Evolutionary conservation across 2,329 filamentous ascomycete species (phyloP), one percentile per base, ranked within the genome.

Genomic region (Botryotinia globosa): DNA sequence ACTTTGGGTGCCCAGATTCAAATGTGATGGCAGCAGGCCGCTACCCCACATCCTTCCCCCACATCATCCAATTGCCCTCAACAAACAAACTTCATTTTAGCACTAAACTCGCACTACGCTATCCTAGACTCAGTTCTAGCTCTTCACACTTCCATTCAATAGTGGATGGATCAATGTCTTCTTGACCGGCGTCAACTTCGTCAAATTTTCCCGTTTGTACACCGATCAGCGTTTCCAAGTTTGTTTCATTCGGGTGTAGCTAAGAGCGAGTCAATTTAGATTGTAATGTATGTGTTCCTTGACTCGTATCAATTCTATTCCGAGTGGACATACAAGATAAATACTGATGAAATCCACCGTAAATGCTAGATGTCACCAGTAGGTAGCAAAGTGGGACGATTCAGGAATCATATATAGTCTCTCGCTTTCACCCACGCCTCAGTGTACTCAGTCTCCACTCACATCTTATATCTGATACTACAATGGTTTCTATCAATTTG

Each of bases 211-310:
- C 48, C n/a, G 25, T 51, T 14, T 1, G 25, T n/a, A n/a, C 48
- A 16, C 48, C 25, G 3, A 54, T n/a, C 22, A 14, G 2, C 12
- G n/a, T 14, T 14, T 6, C 12, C 12, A 16, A 16, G 12, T 48
- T 25, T 14, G 4, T 14, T n/a, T 51, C 48, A n/a, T 1, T n/a
- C 25, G 1, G 48, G 2, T n/a, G 16, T 25, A 54, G 48, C 5
- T n/a, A 1, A 54, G 25, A n/a, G 25, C 12, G 12, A n/a, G 25
- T 0, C 0, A 1, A 54, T n/a, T n/a, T 1, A 54, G 48, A 3
- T n/a, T n/a, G 4, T 14, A 54, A 5, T 51, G 2, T n/a, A 5
- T n/a, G 2, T n/a, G 2, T n/a, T n/a, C 16, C 0, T n/a, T 7
- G 48, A 54, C 25, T n/a, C 0, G 14, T 14, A 54, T 54, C 25